Conservation (phyloP, 2,329 filamentous ascomycete species). For the Chrysosporium queenslandicum region DNA sequence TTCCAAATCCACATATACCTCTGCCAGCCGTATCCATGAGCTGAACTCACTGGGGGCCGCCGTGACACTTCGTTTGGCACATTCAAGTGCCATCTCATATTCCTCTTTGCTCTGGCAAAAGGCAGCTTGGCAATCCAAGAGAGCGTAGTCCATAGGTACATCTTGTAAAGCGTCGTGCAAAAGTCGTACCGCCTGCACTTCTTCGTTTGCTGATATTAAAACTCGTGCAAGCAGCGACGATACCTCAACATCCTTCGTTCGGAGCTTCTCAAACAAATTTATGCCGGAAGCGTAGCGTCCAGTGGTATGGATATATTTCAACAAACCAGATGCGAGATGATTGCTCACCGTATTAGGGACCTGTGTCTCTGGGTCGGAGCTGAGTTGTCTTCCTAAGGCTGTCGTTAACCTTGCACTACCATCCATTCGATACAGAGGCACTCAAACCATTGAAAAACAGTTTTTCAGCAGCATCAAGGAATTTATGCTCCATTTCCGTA, state of each 20-base stretch:
- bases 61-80: slow-evolving; percentile 87
- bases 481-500: slow-evolving; percentile 96
- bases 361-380: slow-evolving; percentile 93
- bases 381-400: slow-evolving; percentile 72
- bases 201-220: slow-evolving; percentile 87
- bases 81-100: slow-evolving; percentile 76
- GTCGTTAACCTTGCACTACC: slow-evolving; percentile 18
- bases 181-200: slow-evolving; percentile 85
- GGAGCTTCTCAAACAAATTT: slow-evolving; percentile 93
- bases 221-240: slow-evolving; percentile 86
- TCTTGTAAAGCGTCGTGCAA: slow-evolving; percentile 82
- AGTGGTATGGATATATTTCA: slow-evolving; percentile 92
- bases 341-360: slow-evolving; percentile 96
- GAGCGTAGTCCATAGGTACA: slow-evolving; percentile 92
- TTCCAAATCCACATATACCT: slow-evolving; percentile 88
- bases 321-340: slow-evolving; percentile 81
- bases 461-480: slow-evolving; percentile 85
- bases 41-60: slow-evolving; percentile 94
- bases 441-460: slow-evolving; percentile 80
- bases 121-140: slow-evolving; percentile 86
- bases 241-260: slow-evolving; percentile 81
- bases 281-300: slow-evolving; percentile 91
- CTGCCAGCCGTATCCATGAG: slow-evolving; percentile 87
- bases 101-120: slow-evolving; percentile 86
- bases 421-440: not conserved